Base-by-base conservation (phyloP, 257 asterid genomes). In the Galeopsis tetrahit region DNA sequence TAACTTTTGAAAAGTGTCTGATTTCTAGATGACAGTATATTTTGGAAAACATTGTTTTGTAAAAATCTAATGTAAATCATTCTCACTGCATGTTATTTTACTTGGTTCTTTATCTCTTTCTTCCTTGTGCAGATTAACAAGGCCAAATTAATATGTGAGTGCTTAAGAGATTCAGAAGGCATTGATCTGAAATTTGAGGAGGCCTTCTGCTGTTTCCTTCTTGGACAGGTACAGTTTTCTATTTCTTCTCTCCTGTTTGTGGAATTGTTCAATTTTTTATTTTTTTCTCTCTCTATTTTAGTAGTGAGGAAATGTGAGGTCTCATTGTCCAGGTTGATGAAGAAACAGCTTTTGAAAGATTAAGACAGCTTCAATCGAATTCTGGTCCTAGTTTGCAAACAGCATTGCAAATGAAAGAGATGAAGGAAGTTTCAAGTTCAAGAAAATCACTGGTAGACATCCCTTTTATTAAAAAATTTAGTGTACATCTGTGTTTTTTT, bases 131-230 rank as follows among this genome's bases (percentile, higher is more conserved):
- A 95, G 99, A 90, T 95, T 79, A 81, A 81, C 84, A 88, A 87
- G 75, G 96, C 93, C 40, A 92, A 87, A 76, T 66, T 80, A 74
- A 90, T 95, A 57, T 88, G 91, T 9, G 99, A 92, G 85, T 85
- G 98, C 80, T 75, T 95, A 68, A 85, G 87, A 72, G 86, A 95
- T 63, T 88, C 99, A 38, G 99, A 95, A 74, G 99, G 97, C 69
- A 77, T 84, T 74, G 97, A 95, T 80, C 74, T 95, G 73, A 95
- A 95, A 83, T 86, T 95, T 71, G 99, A 95, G 86, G 99, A 95
- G 87, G 81, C 92, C 72, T 86, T 92, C 72, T 95, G 97, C 81
- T 87, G 91, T 72, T 90, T 83, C 84, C 98, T 95, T 80, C 96
- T 95, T 71, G 96, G 96, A 76, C 98, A 90, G 96, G 99, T 95